phyloP scores from a whole-genome alignment of 352 stramenopile species.

The Phytophthora constricta region DNA sequence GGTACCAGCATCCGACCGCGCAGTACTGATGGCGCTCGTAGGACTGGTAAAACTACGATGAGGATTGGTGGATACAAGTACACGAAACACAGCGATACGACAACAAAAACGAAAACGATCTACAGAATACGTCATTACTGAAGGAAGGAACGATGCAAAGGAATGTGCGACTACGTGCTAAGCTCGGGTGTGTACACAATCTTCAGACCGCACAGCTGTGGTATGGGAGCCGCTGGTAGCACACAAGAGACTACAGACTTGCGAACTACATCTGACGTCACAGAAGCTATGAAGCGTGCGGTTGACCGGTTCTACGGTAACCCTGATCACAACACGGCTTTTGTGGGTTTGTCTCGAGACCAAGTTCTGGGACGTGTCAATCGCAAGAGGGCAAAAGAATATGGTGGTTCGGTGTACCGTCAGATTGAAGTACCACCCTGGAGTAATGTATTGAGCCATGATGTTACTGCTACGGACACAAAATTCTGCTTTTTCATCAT shows the following conservation, averaged over 20 bases:
- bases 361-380: neutral
- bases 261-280: neutral
- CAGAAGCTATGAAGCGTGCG: neutral
- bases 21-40: too few relatives aligned
- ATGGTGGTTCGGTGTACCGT: neutral
- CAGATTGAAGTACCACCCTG: neutral
- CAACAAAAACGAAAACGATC: neutral
- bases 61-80: constrained; percentile 1
- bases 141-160: neutral
- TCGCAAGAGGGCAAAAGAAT: neutral
- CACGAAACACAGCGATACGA: neutral
- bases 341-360: neutral
- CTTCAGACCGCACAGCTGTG: constrained; percentile 5
- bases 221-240: neutral
- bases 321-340: neutral
- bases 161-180: neutral
- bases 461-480: neutral
- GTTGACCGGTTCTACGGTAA: neutral
- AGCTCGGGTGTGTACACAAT: constrained; percentile 1
- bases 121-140: constrained; percentile 14
- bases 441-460: neutral
- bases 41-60: neutral
- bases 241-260: neutral
- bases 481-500: neutral
- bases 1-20: too few relatives aligned